Evolutionary conservation across 345 rosid genomes (phyloP).

Genomic region (Pistacia atlantica): DNA sequence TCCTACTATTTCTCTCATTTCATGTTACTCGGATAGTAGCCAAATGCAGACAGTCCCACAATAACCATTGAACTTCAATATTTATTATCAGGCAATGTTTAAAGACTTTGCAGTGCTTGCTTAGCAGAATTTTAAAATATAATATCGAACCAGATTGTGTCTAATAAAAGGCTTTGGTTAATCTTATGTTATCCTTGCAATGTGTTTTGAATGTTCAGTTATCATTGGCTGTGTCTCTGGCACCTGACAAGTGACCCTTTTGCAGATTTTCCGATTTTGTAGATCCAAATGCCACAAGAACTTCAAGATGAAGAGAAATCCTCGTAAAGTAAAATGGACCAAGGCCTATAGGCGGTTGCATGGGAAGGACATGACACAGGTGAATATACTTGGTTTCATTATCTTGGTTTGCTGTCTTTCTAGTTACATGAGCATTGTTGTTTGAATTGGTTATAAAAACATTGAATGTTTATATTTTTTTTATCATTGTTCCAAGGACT

Average conservation of each 20-base stretch:
- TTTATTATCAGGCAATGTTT: not conserved
- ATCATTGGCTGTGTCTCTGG: not conserved
- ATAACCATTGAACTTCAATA: not conserved
- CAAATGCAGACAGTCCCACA: not conserved
- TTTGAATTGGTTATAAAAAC: not conserved
- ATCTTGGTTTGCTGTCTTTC: not conserved
- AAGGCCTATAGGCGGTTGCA: conserved; percentile 82
- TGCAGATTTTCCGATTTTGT: conserved; percentile 87
- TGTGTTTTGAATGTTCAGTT: not conserved
- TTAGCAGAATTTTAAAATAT: not conserved
- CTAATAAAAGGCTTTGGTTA: not conserved
- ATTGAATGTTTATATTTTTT: not conserved
- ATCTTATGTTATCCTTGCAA: not conserved
- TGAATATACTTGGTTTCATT: conserved; percentile 17
- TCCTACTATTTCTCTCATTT: not conserved
- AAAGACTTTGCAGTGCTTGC: not conserved
- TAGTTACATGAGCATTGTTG: not conserved
- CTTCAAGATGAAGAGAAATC: conserved; percentile 99
- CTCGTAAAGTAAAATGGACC: conserved; percentile 95
- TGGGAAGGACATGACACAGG: conserved; percentile 98
- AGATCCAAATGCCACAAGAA: conserved; percentile 92
- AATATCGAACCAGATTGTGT: not conserved
- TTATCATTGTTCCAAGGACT: conserved; percentile 47
- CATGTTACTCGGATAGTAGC: not conserved
- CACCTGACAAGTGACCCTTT: conserved; percentile 4